Conservation (phyloP, 2,329 filamentous ascomycete species). For the Proliferodiscus dingleyae region DNA sequence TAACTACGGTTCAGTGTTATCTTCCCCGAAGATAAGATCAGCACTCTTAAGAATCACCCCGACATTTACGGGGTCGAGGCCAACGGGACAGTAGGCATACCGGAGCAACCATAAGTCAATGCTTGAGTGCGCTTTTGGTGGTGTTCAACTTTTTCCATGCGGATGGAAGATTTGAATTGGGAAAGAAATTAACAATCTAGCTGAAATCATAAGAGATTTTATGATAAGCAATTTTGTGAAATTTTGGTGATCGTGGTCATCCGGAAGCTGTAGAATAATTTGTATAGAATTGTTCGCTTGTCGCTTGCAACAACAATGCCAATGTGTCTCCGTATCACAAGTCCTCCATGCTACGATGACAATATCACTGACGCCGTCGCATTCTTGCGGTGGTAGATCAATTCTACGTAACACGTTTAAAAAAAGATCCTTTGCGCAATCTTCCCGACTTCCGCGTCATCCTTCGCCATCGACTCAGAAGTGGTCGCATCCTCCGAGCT, state of each 20-base stretch:
- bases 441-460: slow-evolving; percentile 11
- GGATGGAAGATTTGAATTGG: too few species aligned
- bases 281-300: too few species aligned
- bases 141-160: too few species aligned
- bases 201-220: neutral
- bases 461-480: slow-evolving; percentile 29
- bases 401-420: neutral
- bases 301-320: neutral
- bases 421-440: slow-evolving; percentile 1
- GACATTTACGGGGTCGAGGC: neutral
- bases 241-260: too few species aligned
- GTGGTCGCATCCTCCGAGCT: slow-evolving; percentile 41
- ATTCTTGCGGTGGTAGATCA: slow-evolving; percentile 22
- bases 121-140: neutral
- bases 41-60: neutral
- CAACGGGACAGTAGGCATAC: neutral
- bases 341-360: slow-evolving; percentile 46
- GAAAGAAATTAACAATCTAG: too few species aligned
- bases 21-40: neutral
- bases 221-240: too few species aligned
- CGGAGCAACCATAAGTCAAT: neutral
- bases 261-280: too few species aligned
- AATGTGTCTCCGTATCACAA: too few species aligned
- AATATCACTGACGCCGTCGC: slow-evolving; percentile 35
- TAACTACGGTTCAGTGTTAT: neutral